Evolutionary conservation across 1,139 yeast species (phyloP).

Genomic region (Hyphopichia khmerensis): DNA sequence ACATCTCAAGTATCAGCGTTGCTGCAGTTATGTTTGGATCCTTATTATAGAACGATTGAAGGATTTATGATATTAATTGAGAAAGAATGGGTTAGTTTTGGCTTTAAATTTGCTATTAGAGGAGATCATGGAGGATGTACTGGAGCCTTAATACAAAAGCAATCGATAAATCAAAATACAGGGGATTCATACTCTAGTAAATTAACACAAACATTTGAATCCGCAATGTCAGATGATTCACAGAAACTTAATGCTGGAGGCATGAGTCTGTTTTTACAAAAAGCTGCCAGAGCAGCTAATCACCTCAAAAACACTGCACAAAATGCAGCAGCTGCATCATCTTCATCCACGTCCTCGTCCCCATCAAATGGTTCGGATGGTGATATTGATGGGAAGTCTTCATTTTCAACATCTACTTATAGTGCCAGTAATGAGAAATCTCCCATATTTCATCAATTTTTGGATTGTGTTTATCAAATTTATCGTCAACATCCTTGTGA

Average conservation of each 20-base stretch:
- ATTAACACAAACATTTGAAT: constrained; percentile 4
- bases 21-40: constrained; percentile 86
- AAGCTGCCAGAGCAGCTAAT: constrained; percentile 47
- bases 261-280: constrained; percentile 28
- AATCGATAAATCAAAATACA: constrained; percentile 6
- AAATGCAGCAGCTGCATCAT: constrained; percentile 17
- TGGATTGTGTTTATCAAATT: constrained; percentile 85
- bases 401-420: constrained; percentile 25
- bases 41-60: constrained; percentile 79
- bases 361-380: constrained; percentile 11
- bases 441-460: constrained; percentile 90
- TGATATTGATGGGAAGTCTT: constrained; percentile 11
- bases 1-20: constrained; percentile 87
- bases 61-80: constrained; percentile 87
- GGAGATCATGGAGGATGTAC: constrained; percentile 67
- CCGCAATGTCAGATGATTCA: constrained; percentile 8
- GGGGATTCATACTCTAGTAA: constrained; percentile 12
- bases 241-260: constrained; percentile 6
- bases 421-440: constrained; percentile 55
- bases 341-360: constrained; percentile 9
- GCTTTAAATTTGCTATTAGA: constrained; percentile 84
- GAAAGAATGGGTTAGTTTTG: constrained; percentile 95
- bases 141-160: constrained; percentile 34
- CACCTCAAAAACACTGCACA: constrained; percentile 41
- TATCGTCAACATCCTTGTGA: constrained; percentile 64